These are phyloP conservation scores for Alternaria triticina DNA, from an alignment of 2,329 filamentous ascomycete genomes.

Conservation along the genomic window DNA sequence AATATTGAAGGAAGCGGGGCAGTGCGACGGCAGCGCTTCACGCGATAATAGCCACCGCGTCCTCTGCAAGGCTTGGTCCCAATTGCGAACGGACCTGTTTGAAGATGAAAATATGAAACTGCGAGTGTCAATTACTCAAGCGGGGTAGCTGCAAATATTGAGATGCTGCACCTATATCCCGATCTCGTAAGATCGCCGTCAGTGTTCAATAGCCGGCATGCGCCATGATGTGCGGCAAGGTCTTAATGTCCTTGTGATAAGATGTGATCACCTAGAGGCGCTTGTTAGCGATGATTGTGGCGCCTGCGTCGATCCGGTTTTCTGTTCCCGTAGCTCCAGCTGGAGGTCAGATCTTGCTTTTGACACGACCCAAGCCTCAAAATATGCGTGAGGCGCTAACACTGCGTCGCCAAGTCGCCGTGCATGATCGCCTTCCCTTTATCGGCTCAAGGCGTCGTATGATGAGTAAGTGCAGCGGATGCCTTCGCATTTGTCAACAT, in stretches of 20 bases:
- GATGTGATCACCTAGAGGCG: conserved; percentile 12
- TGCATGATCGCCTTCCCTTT: conserved; percentile 8
- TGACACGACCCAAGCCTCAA: conserved; percentile 7
- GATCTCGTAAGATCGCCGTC: conserved; percentile 25
- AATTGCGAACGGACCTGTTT: conserved; percentile 4
- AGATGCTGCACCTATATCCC: conserved; percentile 21
- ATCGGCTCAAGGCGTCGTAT: conserved; percentile 7
- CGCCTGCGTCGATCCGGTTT: conserved; percentile 14
- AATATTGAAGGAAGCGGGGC: conserved; percentile 7
- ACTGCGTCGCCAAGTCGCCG: conserved; percentile 6
- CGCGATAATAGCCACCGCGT: conserved; percentile 1
- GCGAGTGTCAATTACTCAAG: background rate
- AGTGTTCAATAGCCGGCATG: conserved; percentile 12
- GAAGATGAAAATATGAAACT: conserved; percentile 1
- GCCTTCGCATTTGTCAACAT: conserved; percentile 8
- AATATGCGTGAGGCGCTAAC: conserved; percentile 5
- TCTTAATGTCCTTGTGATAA: conserved; percentile 6
- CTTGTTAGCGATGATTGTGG: conserved; percentile 9
- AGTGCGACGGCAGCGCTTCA: conserved; percentile 8
- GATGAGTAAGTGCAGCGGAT: background rate
- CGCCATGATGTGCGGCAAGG: conserved; percentile 18
- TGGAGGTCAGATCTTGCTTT: conserved; percentile 13
- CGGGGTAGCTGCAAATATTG: conserved; percentile 10
- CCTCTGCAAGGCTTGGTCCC: background rate
- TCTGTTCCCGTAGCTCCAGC: conserved; percentile 12